These are phyloP conservation scores for Cucurbitaria berberidis DNA, from an alignment of 2,329 filamentous ascomycete species.

Conservation along the genomic window DNA sequence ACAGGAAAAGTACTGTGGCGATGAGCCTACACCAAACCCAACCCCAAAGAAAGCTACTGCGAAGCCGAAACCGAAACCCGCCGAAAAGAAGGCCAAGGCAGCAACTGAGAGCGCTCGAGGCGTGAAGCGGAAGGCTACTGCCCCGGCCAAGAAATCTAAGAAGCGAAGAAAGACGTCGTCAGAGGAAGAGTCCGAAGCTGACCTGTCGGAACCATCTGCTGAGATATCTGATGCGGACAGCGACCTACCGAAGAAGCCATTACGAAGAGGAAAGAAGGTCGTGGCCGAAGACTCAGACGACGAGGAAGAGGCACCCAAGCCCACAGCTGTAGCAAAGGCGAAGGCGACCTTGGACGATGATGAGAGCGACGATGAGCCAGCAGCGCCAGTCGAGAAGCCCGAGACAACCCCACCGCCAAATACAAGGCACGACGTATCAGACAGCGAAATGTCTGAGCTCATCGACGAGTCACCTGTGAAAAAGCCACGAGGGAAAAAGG, in stretches of 20 bases:
- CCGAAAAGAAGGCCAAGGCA: slow-evolving; percentile 30
- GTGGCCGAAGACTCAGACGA: slow-evolving; percentile 40
- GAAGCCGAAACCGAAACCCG: slow-evolving; percentile 30
- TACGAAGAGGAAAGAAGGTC: slow-evolving; percentile 31
- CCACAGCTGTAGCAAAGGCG: slow-evolving; percentile 14
- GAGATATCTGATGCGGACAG: slow-evolving; percentile 33
- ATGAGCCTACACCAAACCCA: slow-evolving; percentile 28
- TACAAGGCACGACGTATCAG: slow-evolving; percentile 48
- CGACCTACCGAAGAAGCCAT: slow-evolving; percentile 33
- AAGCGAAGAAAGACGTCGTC: slow-evolving; percentile 40
- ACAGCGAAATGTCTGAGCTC: slow-evolving; percentile 75
- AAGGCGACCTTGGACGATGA: slow-evolving; percentile 18
- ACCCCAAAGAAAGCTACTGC: slow-evolving; percentile 25
- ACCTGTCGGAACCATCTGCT: slow-evolving; percentile 23
- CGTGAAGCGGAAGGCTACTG: slow-evolving; percentile 41
- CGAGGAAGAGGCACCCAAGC: slow-evolving; percentile 23
- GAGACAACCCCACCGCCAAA: slow-evolving; percentile 14
- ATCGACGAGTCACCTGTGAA: slow-evolving; percentile 74
- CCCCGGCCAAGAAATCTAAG: slow-evolving; percentile 36
- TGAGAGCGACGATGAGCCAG: slow-evolving; percentile 19
- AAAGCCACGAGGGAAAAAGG: slow-evolving; percentile 57
- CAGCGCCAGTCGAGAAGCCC: slow-evolving; percentile 14
- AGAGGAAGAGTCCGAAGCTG: slow-evolving; percentile 39
- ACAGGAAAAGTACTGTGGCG: slow-evolving; percentile 38
- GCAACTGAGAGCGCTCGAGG: slow-evolving; percentile 20